phyloP scores from a whole-genome alignment of 1,139 yeast species.

The Yarrowia galli region DNA sequence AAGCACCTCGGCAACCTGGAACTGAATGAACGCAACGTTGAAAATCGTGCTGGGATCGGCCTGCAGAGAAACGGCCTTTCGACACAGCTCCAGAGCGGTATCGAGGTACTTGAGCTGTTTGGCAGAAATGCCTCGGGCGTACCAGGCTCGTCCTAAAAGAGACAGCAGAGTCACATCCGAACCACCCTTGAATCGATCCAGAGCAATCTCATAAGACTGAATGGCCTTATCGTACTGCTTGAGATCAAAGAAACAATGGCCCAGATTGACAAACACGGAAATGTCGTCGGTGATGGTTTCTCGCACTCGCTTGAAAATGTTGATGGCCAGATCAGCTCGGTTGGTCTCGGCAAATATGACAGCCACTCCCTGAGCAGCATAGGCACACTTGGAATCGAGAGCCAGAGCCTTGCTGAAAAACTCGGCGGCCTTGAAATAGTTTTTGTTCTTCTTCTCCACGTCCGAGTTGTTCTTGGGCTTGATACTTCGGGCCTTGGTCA shows the following conservation, averaged over 20 bases:
- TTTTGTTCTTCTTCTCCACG: constrained; percentile 72
- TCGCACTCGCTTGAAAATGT: constrained; percentile 84
- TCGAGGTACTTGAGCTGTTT: constrained; percentile 65
- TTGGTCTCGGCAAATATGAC: constrained; percentile 90
- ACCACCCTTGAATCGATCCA: constrained; percentile 68
- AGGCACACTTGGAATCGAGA: constrained; percentile 83
- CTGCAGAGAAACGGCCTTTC: constrained; percentile 60
- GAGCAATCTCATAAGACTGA: constrained; percentile 85
- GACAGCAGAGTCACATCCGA: constrained; percentile 70
- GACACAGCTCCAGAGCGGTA: constrained; percentile 68
- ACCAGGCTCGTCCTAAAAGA: constrained; percentile 90
- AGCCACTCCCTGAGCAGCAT: constrained; percentile 98
- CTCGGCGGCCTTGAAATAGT: constrained; percentile 87
- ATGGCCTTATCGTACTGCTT: constrained; percentile 86
- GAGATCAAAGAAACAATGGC: constrained; percentile 84
- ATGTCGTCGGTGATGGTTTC: constrained; percentile 82
- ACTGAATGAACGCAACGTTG: constrained; percentile 84
- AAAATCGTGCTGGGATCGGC: constrained; percentile 62
- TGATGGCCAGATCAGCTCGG: constrained; percentile 77
- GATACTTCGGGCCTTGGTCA: constrained; percentile 79
- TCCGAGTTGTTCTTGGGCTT: constrained; percentile 62
- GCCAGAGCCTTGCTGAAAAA: constrained; percentile 86
- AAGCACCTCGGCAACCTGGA: constrained; percentile 84
- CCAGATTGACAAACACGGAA: constrained; percentile 83
- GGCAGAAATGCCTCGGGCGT: constrained; percentile 76